A percentile compares a stretch with the other conserved stretches of the same genome.
These are phyloP conservation scores for Populus tremula DNA, from an alignment of 345 rosid species.

Conservation along the genomic window DNA sequence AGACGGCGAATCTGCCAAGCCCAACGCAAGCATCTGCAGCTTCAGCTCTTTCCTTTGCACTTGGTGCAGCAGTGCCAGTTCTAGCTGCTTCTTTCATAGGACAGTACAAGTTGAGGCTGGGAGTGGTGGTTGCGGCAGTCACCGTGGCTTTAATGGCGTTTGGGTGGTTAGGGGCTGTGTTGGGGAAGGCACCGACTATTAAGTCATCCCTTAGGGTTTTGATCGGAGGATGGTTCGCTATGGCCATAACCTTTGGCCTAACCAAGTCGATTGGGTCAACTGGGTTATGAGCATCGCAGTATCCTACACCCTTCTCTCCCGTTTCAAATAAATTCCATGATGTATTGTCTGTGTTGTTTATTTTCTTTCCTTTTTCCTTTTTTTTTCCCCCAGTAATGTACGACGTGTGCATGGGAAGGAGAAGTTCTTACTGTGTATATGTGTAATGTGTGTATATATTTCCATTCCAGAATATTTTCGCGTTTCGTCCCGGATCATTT, in stretches of 20 bases:
- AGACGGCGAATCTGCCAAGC: conserved; percentile 57
- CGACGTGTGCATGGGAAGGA: too few relatives aligned
- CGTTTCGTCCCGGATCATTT: too few relatives aligned
- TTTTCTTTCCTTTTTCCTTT: too few relatives aligned
- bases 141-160: conserved; percentile 58
- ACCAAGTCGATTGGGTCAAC: conserved; percentile 71
- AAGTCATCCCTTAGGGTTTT: conserved; percentile 63
- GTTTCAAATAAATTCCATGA: too few relatives aligned
- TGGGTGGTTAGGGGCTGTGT: conserved; percentile 76
- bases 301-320: too few relatives aligned
- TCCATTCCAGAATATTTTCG: too few relatives aligned
- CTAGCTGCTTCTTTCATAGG: conserved; percentile 74
- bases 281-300: conserved; percentile 17
- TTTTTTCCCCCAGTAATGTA: too few relatives aligned
- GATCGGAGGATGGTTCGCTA: conserved; percentile 90
- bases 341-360: too few relatives aligned
- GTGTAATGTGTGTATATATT: too few relatives aligned
- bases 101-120: conserved; percentile 55
- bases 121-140: conserved; percentile 56
- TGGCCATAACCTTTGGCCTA: conserved; percentile 85
- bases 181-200: conserved; percentile 63
- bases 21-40: conserved; percentile 85
- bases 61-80: conserved; percentile 82
- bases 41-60: conserved; percentile 73
- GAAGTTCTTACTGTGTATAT: too few relatives aligned